These are phyloP conservation scores for Hibiscus tridactylites DNA, from an alignment of 345 rosid genomes.

Conservation along the genomic window DNA sequence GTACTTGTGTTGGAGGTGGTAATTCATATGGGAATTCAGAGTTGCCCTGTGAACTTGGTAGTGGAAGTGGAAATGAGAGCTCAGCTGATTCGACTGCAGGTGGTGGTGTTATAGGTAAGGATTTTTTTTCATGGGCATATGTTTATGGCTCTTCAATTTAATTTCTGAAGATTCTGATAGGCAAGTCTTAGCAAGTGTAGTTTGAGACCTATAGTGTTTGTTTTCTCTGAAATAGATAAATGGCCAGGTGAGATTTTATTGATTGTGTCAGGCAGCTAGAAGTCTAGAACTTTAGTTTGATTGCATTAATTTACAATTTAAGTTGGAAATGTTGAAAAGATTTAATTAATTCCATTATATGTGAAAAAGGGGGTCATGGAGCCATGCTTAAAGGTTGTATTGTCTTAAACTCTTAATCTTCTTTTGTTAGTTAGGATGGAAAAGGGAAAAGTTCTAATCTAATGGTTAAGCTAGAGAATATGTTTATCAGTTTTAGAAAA, in stretches of 20 bases:
- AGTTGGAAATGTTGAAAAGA: background rate
- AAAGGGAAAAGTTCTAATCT: background rate
- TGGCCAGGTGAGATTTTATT: background rate
- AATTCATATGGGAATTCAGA: conserved; percentile 71
- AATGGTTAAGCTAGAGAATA: background rate
- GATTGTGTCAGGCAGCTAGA: background rate
- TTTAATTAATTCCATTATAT: background rate
- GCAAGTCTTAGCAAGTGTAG: background rate
- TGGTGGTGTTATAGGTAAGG: conserved; percentile 87
- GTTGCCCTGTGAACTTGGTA: conserved; percentile 97
- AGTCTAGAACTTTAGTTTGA: background rate
- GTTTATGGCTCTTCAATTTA: background rate
- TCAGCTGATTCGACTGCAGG: conserved; percentile 62
- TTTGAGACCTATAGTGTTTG: background rate
- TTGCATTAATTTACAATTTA: background rate
- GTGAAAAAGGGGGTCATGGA: background rate
- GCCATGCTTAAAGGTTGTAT: background rate
- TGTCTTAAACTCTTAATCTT: background rate
- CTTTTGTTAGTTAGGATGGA: background rate
- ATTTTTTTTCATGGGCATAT: background rate
- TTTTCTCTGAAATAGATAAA: background rate
- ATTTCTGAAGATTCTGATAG: background rate
- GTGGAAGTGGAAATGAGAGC: conserved; percentile 91
- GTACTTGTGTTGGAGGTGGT: conserved; percentile 63
- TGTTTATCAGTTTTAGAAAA: background rate